Evolutionary conservation across 257 asterid genomes (phyloP).

Genomic region (Solanum phureja): DNA sequence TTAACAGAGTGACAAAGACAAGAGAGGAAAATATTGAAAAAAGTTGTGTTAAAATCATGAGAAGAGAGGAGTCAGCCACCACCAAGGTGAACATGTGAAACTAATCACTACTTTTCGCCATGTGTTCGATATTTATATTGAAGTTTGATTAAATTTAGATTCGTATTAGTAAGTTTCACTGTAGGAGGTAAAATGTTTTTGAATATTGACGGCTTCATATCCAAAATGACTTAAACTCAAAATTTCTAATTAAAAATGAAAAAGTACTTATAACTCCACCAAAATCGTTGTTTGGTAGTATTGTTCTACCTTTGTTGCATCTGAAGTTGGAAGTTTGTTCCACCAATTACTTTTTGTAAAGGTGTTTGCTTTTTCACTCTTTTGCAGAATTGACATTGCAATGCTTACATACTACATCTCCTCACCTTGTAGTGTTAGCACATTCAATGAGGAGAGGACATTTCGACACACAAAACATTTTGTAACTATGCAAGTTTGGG

Average conservation of each 20-base stretch:
- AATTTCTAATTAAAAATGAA: too few species aligned
- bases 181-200: too few species aligned
- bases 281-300: too few species aligned
- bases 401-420: neutral
- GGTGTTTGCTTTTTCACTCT: slow-evolving; percentile 11
- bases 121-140: neutral
- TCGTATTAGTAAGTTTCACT: fast-evolving
- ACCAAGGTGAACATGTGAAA: slow-evolving; percentile 45
- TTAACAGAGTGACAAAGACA: slow-evolving; percentile 5
- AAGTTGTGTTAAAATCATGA: slow-evolving; percentile 28
- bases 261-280: neutral
- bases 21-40: neutral
- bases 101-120: slow-evolving; percentile 11
- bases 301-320: slow-evolving; percentile 12
- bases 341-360: slow-evolving; percentile 28
- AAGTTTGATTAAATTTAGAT: neutral
- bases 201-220: too few species aligned
- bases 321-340: slow-evolving; percentile 9
- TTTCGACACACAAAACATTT: neutral
- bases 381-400: neutral
- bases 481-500: neutral
- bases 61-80: slow-evolving; percentile 45
- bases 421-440: neutral
- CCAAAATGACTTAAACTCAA: too few species aligned
- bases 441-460: neutral